Evolutionary conservation across 169 alveolate species (phyloP), one percentile per base, ranked within the genome.

Genomic region (Babesia divergens): DNA sequence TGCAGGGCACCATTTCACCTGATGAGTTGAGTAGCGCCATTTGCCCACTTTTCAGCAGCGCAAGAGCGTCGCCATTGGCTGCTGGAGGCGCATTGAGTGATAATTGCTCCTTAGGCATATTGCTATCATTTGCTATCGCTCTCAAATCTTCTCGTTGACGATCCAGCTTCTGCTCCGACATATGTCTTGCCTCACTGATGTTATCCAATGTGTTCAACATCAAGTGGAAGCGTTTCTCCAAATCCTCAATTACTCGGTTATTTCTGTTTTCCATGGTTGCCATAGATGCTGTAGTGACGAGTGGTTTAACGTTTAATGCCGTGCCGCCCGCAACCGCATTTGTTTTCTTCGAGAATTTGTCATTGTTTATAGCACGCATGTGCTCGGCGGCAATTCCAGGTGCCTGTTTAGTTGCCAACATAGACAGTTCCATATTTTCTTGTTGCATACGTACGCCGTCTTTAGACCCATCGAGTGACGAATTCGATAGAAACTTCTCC

Each of bases 191-290:
- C 1, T 32, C 66, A 8, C 50, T 29, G 31, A 18, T 44, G 7
- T 47, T 1, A 22, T 64, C 84, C 18, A 60, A 54, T 0, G 49
- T 51, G 13, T 16, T 20, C 52, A 75, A 26, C 35, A 75, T 29
- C 53, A 34, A 28, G 59, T 75, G 59, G 77, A 75, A 75, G 3
- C 65, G 38, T 3, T 34, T 43, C 55, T 60, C 84, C 32, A 75
- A 24, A 55, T 60, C 52, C 4, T 24, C 37, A 1, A 75, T 24
- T 5, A 35, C 18, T 3, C 6, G 42, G 3, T 47, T 62, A 4
- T 1, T n/a, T 9, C 3, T 4, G 3, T 5, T 13, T 22, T 62
- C 72, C 3, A 29, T 50, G 26, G 6, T 1, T 11, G 5, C 49
- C 59, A 38, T 62, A 8, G 72, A 42, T 2, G 42, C 40, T 2